These are phyloP conservation scores for Avena eriantha DNA, from an alignment of 176 grass and related monocot genomes.

Conservation along the genomic window DNA sequence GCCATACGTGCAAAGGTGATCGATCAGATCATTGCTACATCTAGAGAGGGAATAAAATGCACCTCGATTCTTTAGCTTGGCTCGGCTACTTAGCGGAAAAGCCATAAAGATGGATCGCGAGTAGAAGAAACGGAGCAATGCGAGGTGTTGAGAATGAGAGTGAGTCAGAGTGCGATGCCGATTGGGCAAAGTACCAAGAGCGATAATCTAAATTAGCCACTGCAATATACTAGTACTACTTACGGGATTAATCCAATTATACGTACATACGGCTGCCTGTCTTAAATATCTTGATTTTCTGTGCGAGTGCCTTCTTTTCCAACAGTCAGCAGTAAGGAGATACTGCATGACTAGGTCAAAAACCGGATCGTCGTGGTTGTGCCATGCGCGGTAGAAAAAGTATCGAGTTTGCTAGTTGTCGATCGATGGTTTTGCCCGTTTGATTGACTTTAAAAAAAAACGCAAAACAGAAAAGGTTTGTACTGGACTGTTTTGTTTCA, in stretches of 20 bases:
- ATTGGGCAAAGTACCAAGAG: not conserved
- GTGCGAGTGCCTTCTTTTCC: too few species aligned
- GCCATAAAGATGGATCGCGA: not conserved
- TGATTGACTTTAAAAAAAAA: too few species aligned
- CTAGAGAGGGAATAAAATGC: not conserved
- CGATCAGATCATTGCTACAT: not conserved
- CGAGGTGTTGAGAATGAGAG: too few species aligned
- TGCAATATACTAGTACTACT: not conserved
- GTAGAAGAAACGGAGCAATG: not conserved
- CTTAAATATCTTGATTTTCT: not conserved
- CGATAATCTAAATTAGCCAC: not conserved
- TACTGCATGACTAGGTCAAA: too few species aligned
- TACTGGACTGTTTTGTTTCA: too few species aligned
- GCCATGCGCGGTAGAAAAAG: too few species aligned
- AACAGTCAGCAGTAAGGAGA: too few species aligned
- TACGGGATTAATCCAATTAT: not conserved
- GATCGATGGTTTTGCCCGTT: too few species aligned
- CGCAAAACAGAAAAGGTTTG: too few species aligned
- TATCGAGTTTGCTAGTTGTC: too few species aligned
- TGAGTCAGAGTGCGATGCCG: not conserved
- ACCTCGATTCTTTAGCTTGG: not conserved
- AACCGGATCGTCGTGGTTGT: too few species aligned
- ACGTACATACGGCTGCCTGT: not conserved
- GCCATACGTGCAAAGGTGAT: not conserved
- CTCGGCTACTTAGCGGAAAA: too few species aligned